Evolutionary conservation across 1,139 yeast genomes (phyloP), one percentile per base, ranked within the genome.

Genomic region (Kluyveromyces sp.): DNA sequence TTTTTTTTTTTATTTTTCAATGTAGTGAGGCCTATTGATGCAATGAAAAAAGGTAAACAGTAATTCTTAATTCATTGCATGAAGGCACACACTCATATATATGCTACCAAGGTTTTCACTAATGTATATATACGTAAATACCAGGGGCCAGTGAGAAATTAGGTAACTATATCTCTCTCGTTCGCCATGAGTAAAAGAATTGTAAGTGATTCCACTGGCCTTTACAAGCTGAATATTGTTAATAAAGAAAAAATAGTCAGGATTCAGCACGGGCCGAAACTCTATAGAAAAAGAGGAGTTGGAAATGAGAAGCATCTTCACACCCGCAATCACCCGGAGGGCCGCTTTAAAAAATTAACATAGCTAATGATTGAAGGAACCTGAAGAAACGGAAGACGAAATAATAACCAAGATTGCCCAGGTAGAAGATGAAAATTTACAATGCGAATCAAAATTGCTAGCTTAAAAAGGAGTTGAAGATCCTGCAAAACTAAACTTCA

Each of bases 191-290:
- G 39, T 34, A 41, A 63, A 45, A 51, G 69, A 32, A 50, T 61
- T 4, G 56, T 63, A 7, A 61, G 66, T 42, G 63, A 64, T 34
- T 58, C 64, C 3, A 59, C 68, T 2, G 69, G 66, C 3, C 47
- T 65, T 27, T 64, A 62, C 32, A 63, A 60, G 47, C 48, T 58
- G 6, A 51, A 58, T 7, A 46, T 56, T 7, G 59, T 56, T 4
- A 54, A 56, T 34, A 56, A 54, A 39, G 57, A 55, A 31, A 28
- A 26, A 33, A 33, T 4, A 40, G 33, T n/a, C 28, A 28, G 25
- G 37, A 25, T 25, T 25, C 15, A 25, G 21, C 15, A 35, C 27
- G 7, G 6, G 5, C n/a, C 26, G 33, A 8, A 37, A 34, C 7
- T 25, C 8, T 10, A 15, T 31, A 28, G n/a, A 10, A 25, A 25